Percentiles rank a stretch among this genome's conserved stretches.
phyloP scores from a whole-genome alignment of 2,329 filamentous ascomycete genomes.

The Fusarium tricinctum region DNA sequence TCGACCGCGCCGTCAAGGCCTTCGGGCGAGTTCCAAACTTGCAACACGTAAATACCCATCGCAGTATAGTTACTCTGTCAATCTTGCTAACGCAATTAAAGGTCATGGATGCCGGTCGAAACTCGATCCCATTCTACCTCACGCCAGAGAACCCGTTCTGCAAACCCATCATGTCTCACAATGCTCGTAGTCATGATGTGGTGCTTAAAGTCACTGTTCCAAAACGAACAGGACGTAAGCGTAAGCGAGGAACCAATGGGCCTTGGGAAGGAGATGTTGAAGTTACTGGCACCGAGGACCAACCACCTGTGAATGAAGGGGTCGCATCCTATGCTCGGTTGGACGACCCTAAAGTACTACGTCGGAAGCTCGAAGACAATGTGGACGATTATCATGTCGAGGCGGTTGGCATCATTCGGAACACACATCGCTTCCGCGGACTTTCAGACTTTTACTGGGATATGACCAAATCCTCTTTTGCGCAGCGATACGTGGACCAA shows the following conservation, averaged over 20 bases:
- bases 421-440: slow-evolving; percentile 89
- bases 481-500: slow-evolving; percentile 77
- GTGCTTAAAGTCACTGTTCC: slow-evolving; percentile 90
- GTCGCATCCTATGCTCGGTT: slow-evolving; percentile 62
- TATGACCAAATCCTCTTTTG: slow-evolving; percentile 75
- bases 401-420: slow-evolving; percentile 78
- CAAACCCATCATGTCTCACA: slow-evolving; percentile 82
- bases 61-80: background rate
- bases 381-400: slow-evolving; percentile 75
- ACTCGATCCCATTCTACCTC: slow-evolving; percentile 77
- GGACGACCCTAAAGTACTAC: slow-evolving; percentile 68
- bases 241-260: slow-evolving; percentile 81
- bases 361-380: slow-evolving; percentile 79
- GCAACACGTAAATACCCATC: slow-evolving; percentile 54
- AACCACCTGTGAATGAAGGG: slow-evolving; percentile 32
- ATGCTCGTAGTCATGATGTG: slow-evolving; percentile 83
- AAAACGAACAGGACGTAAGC: slow-evolving; percentile 85
- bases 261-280: slow-evolving; percentile 69
- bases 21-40: slow-evolving; percentile 58
- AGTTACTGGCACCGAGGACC: slow-evolving; percentile 46
- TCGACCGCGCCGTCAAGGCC: slow-evolving; percentile 59
- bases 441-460: slow-evolving; percentile 91
- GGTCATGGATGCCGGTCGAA: slow-evolving; percentile 64
- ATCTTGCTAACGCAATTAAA: slow-evolving; percentile 49
- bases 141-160: slow-evolving; percentile 84